Base-by-base conservation (phyloP, 352 stramenopile species). In the Pythium scleroteichum region DNA sequence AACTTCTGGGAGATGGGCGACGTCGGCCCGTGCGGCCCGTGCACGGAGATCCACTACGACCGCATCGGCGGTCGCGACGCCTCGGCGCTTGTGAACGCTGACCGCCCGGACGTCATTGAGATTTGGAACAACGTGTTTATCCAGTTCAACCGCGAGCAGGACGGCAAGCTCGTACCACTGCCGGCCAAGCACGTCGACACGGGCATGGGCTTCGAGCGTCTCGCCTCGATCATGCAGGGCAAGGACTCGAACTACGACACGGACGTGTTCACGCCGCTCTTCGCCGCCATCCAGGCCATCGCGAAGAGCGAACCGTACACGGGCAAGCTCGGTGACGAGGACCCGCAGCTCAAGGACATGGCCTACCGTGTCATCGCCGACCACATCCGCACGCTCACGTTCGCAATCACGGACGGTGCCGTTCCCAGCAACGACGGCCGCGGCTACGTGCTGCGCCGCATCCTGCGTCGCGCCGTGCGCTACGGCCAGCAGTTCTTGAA, bases 1-100 rank as follows among this genome's bases (percentile, higher is more conserved):
- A 99, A 99, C 77, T 99, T 99, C 80, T 99, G 97, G 97, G 97
- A 99, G 82, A 99, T 99, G 98, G 98, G 98, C 48, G 98, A 99
- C 59, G 96, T 95, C 14, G 98, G 98, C 50, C 97, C 98, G 35
- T 99, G 98, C 75, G 98, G 98, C 20, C 97, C 98, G 14, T 99
- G 98, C 83, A 98, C 92, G 54, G 97, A 99, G 85, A 98, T 99
- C 78, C 97, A 99, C 80, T 99, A 98, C 78, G 98, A 99, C 80
- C 89, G 97, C 35, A 98, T 99, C 59, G 97, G 96, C 19, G 85
- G 89, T 59, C 84, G 96, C 24, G 90, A 99, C 72, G 91, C 95
- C 12, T 69, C 90, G 16, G 49, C 68, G 46, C 82, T 99, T 22
- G 98, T 99, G 53, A 99, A 99, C 78, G 86, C 82, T 12, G 97